phyloP scores from a whole-genome alignment of 164 flowering plant species.

The Saururus chinensis region DNA sequence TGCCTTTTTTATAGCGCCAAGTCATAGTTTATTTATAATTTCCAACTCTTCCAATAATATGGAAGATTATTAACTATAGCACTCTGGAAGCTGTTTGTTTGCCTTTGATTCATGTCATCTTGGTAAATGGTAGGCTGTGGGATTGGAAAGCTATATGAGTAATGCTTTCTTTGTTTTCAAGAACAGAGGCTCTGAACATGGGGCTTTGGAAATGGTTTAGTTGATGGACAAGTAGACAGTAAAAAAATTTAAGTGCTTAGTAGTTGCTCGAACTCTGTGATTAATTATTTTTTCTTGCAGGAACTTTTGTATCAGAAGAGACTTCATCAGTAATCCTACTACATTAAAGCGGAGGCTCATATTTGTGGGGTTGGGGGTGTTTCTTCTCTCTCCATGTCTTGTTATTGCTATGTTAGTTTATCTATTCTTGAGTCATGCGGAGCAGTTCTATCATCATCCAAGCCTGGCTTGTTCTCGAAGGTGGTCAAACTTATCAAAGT shows the following conservation, averaged over 20 bases:
- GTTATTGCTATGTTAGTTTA: constrained; percentile 90
- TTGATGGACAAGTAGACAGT: too few relatives aligned
- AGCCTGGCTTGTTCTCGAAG: constrained; percentile 86
- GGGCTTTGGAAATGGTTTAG: not conserved
- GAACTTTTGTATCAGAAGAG: constrained; percentile 58
- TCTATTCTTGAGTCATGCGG: constrained; percentile 92
- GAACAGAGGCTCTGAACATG: not conserved
- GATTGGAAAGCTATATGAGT: too few relatives aligned
- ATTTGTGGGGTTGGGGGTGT: constrained; percentile 76
- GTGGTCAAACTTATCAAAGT: constrained; percentile 95
- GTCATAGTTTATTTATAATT: too few relatives aligned
- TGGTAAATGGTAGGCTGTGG: too few relatives aligned
- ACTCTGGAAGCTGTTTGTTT: too few relatives aligned
- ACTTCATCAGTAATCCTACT: constrained; percentile 67
- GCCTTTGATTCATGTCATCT: too few relatives aligned
- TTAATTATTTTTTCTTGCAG: constrained; percentile 34
- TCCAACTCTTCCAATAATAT: too few relatives aligned
- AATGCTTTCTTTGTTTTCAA: too few relatives aligned
- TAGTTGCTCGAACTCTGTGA: not conserved
- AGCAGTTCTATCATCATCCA: constrained; percentile 92
- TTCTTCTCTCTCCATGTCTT: constrained; percentile 85
- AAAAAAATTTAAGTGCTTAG: too few relatives aligned
- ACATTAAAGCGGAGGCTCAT: constrained; percentile 76
- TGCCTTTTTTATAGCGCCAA: too few relatives aligned
- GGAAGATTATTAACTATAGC: too few relatives aligned